phyloP scores from a whole-genome alignment of 176 grass and related monocot genomes.

The Otatea glauca region DNA sequence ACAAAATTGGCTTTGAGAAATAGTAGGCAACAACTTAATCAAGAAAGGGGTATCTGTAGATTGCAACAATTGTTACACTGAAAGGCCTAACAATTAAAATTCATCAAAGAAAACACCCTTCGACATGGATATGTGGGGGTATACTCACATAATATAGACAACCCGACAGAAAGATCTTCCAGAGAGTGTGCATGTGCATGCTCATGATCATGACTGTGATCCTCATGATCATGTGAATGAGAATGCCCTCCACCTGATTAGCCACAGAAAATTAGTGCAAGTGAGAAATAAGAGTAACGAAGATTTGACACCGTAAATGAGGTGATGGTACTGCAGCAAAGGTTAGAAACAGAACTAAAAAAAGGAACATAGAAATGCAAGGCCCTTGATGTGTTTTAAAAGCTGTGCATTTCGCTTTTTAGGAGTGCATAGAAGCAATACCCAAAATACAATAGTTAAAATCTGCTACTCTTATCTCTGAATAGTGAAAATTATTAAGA shows the following conservation, averaged over 20 bases:
- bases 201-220: slow-evolving; percentile 69
- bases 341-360: not conserved
- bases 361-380: not conserved
- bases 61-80: not conserved
- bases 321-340: not conserved
- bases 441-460: not conserved
- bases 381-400: not conserved
- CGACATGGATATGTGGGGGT: not conserved
- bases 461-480: not conserved
- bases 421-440: not conserved
- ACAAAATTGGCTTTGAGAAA: slow-evolving; percentile 28
- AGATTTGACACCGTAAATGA: not conserved
- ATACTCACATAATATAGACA: slow-evolving; percentile 95
- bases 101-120: slow-evolving; percentile 1
- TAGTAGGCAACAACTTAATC: not conserved
- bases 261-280: slow-evolving; percentile 33
- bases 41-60: not conserved
- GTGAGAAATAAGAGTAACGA: not conserved
- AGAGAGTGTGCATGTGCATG: slow-evolving; percentile 88
- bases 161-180: slow-evolving; percentile 90
- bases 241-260: slow-evolving; percentile 78
- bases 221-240: slow-evolving; percentile 68
- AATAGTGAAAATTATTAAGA: not conserved
- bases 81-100: not conserved
- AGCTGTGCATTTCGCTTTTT: not conserved